These are phyloP conservation scores for Chaetoscypha palmicola DNA, from an alignment of 2,329 filamentous ascomycete genomes.

Conservation along the genomic window DNA sequence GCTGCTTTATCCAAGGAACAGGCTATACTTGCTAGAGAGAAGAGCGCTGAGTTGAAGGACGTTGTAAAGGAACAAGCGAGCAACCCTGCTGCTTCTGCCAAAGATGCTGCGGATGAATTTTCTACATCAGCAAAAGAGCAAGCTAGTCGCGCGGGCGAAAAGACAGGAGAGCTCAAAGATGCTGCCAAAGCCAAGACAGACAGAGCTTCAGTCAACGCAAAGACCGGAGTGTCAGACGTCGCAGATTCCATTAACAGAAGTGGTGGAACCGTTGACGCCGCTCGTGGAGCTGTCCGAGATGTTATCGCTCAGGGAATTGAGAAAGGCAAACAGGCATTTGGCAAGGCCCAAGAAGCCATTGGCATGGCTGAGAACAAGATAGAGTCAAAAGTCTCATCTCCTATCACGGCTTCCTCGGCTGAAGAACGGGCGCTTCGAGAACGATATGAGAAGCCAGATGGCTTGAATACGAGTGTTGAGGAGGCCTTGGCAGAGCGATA, in stretches of 20 bases:
- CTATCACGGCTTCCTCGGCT: conserved; percentile 16
- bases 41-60: conserved; percentile 13
- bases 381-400: conserved; percentile 32
- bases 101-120: conserved; percentile 7
- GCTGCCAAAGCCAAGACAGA: conserved; percentile 28
- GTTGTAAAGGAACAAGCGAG: conserved; percentile 13
- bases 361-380: conserved; percentile 34
- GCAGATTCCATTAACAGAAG: conserved; percentile 21
- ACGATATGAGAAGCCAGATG: conserved; percentile 40
- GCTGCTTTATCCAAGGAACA: neutral
- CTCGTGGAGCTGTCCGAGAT: conserved; percentile 33
- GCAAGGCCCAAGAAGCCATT: conserved; percentile 35
- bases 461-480: conserved; percentile 42
- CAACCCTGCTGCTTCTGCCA: conserved; percentile 17
- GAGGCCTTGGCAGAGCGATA: conserved; percentile 51
- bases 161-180: conserved; percentile 24
- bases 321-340: conserved; percentile 33
- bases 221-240: conserved; percentile 22
- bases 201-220: conserved; percentile 19
- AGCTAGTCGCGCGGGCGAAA: conserved; percentile 18
- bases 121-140: conserved; percentile 18
- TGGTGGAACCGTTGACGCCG: conserved; percentile 34
- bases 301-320: conserved; percentile 31
- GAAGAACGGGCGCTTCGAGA: conserved; percentile 45
- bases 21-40: conserved; percentile 16